These are phyloP conservation scores for Claviceps paspali DNA, from an alignment of 2,329 filamentous ascomycete species.

Conservation along the genomic window DNA sequence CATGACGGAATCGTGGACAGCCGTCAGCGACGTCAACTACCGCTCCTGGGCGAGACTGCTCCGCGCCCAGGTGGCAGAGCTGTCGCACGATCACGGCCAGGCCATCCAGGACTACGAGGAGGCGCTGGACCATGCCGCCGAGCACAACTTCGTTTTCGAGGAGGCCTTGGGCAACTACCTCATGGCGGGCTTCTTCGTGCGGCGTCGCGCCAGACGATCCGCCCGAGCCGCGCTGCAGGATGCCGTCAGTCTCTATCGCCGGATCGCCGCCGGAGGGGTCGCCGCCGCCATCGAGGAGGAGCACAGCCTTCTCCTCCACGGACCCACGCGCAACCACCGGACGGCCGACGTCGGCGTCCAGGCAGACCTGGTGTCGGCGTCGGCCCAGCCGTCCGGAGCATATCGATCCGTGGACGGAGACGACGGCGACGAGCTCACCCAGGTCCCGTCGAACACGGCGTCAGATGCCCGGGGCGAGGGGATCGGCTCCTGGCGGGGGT, in stretches of 20 bases:
- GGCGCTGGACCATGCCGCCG: conserved; percentile 54
- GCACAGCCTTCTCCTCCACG: conserved; percentile 51
- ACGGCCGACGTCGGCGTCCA: conserved; percentile 51
- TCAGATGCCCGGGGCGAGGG: conserved; percentile 39
- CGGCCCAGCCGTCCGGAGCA: conserved; percentile 36
- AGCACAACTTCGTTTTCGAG: conserved; percentile 52
- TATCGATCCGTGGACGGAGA: conserved; percentile 34
- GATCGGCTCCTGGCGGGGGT: conserved; percentile 48
- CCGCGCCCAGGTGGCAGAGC: conserved; percentile 52
- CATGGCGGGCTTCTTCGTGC: conserved; percentile 55
- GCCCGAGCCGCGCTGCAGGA: conserved; percentile 56
- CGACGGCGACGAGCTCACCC: conserved; percentile 25
- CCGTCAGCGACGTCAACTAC: conserved; percentile 56
- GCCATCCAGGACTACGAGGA: conserved; percentile 54
- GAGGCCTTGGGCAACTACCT: conserved; percentile 61
- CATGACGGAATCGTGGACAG: conserved; percentile 48
- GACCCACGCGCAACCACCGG: conserved; percentile 40
- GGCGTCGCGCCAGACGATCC: conserved; percentile 48
- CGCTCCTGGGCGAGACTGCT: conserved; percentile 52
- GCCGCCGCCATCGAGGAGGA: conserved; percentile 52
- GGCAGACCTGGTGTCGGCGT: conserved; percentile 50
- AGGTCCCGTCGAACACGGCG: conserved; percentile 28
- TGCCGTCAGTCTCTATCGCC: conserved; percentile 50
- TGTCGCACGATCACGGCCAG: conserved; percentile 37
- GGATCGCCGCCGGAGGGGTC: conserved; percentile 54